Conservation (phyloP, 1,284 basidiomycete species). For the Moesziomyces sp. region DNA sequence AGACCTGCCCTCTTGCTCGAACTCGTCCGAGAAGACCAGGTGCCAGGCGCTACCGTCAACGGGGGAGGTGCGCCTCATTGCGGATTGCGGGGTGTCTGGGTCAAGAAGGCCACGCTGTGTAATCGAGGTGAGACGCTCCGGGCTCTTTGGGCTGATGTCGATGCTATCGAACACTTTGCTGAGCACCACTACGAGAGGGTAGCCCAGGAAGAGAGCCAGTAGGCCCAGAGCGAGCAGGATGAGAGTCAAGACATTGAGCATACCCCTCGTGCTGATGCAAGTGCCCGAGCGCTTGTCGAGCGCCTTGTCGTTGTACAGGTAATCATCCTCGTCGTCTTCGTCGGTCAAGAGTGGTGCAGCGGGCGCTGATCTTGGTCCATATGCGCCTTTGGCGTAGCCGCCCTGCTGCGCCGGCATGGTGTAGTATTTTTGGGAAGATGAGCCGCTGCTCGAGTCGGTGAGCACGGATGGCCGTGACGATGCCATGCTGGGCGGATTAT, state of each 20-base stretch:
- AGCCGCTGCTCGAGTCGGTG: constrained; percentile 36
- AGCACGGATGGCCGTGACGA: constrained; percentile 33
- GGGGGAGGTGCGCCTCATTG: constrained; percentile 25
- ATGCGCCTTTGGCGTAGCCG: constrained; percentile 6
- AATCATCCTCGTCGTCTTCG: constrained; percentile 47
- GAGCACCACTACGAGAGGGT: constrained; percentile 56
- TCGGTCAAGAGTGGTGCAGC: constrained; percentile 29
- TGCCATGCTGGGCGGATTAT: constrained; percentile 34
- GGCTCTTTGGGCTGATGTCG: constrained; percentile 21
- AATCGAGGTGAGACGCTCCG: constrained; percentile 27
- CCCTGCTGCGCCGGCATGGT: constrained; percentile 15
- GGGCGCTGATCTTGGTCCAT: constrained; percentile 6
- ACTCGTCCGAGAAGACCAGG: constrained; percentile 80
- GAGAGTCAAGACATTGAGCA: constrained; percentile 61
- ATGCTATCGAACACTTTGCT: constrained; percentile 47
- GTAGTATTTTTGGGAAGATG: constrained; percentile 38
- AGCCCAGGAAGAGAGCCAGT: constrained; percentile 63
- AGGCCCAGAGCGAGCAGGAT: constrained; percentile 51
- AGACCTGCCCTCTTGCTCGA: constrained; percentile 75
- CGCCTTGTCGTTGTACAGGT: constrained; percentile 33
- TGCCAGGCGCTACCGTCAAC: constrained; percentile 49
- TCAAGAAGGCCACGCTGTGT: constrained; percentile 54
- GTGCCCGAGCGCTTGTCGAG: constrained; percentile 25
- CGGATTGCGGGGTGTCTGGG: constrained; percentile 49
- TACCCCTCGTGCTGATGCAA: constrained; percentile 49